phyloP scores from a whole-genome alignment of 805 yeast species.

The Starmera amethionina region DNA sequence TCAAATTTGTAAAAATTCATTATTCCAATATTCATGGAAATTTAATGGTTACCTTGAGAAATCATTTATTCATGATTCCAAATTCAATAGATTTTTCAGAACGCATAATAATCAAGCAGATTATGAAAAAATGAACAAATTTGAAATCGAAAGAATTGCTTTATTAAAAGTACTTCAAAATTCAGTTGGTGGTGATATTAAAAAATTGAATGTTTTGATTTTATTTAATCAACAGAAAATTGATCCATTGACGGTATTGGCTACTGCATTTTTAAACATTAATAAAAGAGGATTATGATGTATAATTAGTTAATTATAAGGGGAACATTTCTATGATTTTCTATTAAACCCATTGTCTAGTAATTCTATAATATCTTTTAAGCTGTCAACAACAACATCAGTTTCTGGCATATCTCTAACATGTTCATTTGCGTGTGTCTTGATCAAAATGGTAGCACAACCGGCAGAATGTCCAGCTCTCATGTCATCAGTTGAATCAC shows the following conservation, averaged over 20 bases:
- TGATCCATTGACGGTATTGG: slow-evolving; percentile 7
- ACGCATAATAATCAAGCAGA: not conserved
- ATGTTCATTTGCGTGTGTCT: slow-evolving; percentile 39
- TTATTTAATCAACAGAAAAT: slow-evolving; percentile 6
- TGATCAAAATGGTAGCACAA: slow-evolving; percentile 42
- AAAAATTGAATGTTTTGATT: slow-evolving; percentile 1
- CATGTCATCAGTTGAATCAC: slow-evolving; percentile 68
- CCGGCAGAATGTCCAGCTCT: slow-evolving; percentile 57
- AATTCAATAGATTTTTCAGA: too few species aligned
- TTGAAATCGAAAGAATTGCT: not conserved
- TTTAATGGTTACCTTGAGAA: slow-evolving; percentile 14
- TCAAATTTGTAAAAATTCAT: slow-evolving; percentile 1
- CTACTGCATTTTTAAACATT: not conserved
- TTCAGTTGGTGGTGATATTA: too few species aligned
- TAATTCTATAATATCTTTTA: slow-evolving; percentile 27
- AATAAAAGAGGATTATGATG: not conserved
- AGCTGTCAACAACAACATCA: slow-evolving; percentile 14
- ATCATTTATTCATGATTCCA: not conserved
- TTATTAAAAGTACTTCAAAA: too few species aligned
- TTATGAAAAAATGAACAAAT: not conserved
- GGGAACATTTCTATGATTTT: not conserved
- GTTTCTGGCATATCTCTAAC: slow-evolving; percentile 26
- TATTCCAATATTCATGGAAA: slow-evolving; percentile 8
- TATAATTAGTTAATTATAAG: not conserved
- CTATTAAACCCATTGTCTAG: slow-evolving; percentile 25